Evolutionary conservation across 345 rosid genomes (phyloP), one percentile per base, ranked within the genome.

Genomic region (Hibiscus tridactylites): DNA sequence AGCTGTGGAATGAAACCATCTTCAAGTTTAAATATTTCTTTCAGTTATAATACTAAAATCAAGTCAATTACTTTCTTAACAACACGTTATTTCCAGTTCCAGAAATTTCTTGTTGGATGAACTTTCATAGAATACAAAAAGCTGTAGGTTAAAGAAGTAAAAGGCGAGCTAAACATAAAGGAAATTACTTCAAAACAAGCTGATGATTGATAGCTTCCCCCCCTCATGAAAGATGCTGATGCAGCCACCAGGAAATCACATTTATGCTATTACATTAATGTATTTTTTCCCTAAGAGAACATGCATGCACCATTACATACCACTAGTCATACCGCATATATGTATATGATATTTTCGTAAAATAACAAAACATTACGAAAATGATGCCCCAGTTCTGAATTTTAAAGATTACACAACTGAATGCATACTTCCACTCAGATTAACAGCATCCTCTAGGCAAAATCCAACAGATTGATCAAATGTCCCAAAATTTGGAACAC

Each of bases 391-490:
- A 65, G 46, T 52, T 50, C 46, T 39, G 44, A 42, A 33, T 39
- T 52, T 44, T 49, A 28, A 31, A 46, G 54, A 31, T 74, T 61
- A 26, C 37, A 69, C 9, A 35, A 35, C 37, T 24, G 9, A 66
- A 73, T 71, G 71, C 84, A 72, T 79, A 81, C 87, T 79, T 75
- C 71, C 70, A 61, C 71, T 79, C 76, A 74, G 72, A 49, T 76
- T 73, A 61, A 80, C 73, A 73, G 83, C 74, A 60, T 76, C 74
- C 47, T 65, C 79, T 57, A 80, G 50, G 67, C 35, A 56, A 80
- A 75, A 73, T 66, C 83, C 76, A 49, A 59, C 77, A 71, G 71
- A 71, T 26, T 69, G 80, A 72, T 76, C 77, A 53, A 75, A 75
- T 33, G 71, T 60, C 76, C 74, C 80, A 74, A 84, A 71, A 78